Percentiles rank a stretch among this genome's conserved stretches.
Conservation (phyloP, 768 basidiomycete species). For the Dendrothele bispora region DNA sequence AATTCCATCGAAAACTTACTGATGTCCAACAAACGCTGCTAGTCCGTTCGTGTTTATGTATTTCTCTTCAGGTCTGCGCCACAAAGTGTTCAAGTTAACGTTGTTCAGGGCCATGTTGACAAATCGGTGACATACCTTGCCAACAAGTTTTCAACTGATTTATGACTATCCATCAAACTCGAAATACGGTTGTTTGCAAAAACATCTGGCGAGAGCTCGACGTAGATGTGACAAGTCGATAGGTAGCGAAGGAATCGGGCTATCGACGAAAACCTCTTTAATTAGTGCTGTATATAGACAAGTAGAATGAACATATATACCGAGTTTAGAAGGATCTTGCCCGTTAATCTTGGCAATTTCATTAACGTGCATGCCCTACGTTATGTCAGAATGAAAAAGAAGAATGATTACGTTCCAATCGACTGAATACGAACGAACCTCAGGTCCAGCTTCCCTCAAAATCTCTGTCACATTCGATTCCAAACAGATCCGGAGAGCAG, state of each 20-base stretch:
- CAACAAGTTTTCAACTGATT: conserved; percentile 24
- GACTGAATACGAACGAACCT: conserved; percentile 13
- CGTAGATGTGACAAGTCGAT: conserved; percentile 37
- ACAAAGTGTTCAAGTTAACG: too few relatives aligned
- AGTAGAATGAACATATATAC: conserved; percentile 18
- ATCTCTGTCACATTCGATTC: conserved; percentile 40
- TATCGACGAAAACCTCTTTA: too few relatives aligned
- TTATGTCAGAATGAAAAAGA: neutral
- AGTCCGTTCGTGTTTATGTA: conserved; percentile 18
- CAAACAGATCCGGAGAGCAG: conserved; percentile 28
- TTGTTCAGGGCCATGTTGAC: too few relatives aligned
- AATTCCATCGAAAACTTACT: conserved; percentile 8
- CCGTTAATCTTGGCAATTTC: conserved; percentile 30
- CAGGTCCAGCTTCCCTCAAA: conserved; percentile 36
- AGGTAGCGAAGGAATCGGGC: conserved; percentile 38
- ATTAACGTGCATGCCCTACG: conserved; percentile 31
- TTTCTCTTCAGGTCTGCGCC: conserved; percentile 14
- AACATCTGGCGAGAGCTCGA: conserved; percentile 33
- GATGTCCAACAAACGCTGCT: conserved; percentile 19
- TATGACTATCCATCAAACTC: conserved; percentile 32
- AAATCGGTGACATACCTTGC: too few relatives aligned
- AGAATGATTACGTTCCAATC: neutral
- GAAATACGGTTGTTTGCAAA: conserved; percentile 41
- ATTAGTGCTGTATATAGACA: neutral
- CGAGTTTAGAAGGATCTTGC: conserved; percentile 31